Evolutionary conservation across 1,284 basidiomycete genomes (phyloP).

Genomic region (Ustilago bromivora): DNA sequence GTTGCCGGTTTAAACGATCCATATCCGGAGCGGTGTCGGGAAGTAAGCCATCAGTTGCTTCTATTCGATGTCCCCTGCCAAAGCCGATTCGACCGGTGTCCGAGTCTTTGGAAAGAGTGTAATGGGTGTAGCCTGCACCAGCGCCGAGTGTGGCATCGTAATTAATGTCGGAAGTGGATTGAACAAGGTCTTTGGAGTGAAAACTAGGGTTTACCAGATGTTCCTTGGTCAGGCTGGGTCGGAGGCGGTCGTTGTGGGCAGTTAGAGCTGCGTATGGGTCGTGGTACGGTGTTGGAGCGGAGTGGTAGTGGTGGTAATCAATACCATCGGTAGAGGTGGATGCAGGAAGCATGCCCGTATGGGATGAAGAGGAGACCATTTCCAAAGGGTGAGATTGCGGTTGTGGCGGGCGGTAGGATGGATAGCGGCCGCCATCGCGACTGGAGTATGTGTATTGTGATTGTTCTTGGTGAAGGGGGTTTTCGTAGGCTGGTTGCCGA

Average conservation of each 20-base stretch:
- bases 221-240: conserved; percentile 18
- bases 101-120: conserved; percentile 23
- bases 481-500: conserved; percentile 27
- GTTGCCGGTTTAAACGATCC: conserved; percentile 50
- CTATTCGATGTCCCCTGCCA: conserved; percentile 29
- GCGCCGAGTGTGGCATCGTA: conserved; percentile 17
- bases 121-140: conserved; percentile 12
- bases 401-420: background rate
- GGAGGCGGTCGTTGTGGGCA: conserved; percentile 5
- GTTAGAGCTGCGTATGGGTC: conserved; percentile 34
- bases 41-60: conserved; percentile 44
- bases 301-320: conserved; percentile 39
- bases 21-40: conserved; percentile 42
- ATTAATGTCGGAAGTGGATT: conserved; percentile 17
- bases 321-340: conserved; percentile 16
- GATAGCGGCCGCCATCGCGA: conserved; percentile 9
- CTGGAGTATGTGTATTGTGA: background rate
- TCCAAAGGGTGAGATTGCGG: background rate
- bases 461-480: conserved; percentile 14
- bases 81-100: conserved; percentile 21
- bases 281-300: conserved; percentile 21
- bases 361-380: conserved; percentile 13
- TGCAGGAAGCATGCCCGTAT: conserved; percentile 16
- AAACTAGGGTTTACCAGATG: conserved; percentile 11
- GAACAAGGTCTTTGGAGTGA: conserved; percentile 16